Conservation (phyloP, 202 grass and related monocot species). For the Tripidium arundinaceum region DNA sequence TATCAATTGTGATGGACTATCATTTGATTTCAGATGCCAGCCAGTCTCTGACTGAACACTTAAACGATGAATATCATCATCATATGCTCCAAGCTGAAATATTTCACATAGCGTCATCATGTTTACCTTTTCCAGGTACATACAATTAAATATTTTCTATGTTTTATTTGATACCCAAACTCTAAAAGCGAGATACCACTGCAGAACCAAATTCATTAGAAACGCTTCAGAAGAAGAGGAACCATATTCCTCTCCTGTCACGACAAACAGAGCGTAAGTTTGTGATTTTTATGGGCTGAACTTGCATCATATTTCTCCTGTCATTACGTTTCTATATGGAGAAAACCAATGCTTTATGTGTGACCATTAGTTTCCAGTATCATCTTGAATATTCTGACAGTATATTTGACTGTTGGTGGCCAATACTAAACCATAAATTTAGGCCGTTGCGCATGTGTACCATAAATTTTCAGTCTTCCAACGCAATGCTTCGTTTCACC, state of each 20-base stretch:
- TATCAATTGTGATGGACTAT: constrained; percentile 2
- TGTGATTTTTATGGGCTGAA: constrained; percentile 5
- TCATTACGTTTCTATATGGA: background rate
- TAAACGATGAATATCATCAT: constrained; percentile 68
- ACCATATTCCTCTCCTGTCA: constrained; percentile 78
- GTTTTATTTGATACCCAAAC: constrained; percentile 30
- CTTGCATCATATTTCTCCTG: background rate
- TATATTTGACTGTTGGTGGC: background rate
- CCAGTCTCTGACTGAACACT: constrained; percentile 54
- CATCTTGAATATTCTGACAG: constrained; percentile 2
- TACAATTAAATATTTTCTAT: constrained; percentile 20
- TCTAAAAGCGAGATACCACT: constrained; percentile 30
- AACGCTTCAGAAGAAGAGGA: constrained; percentile 58
- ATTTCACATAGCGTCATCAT: constrained; percentile 57
- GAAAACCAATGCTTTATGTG: background rate
- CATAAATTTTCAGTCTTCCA: background rate
- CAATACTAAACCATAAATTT: background rate
- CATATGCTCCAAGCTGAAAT: constrained; percentile 83
- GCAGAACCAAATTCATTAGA: constrained; percentile 52
- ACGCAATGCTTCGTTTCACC: background rate
- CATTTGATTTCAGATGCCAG: constrained; percentile 50
- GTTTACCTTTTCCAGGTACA: constrained; percentile 57
- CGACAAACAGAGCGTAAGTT: constrained; percentile 81
- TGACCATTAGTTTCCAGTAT: background rate
- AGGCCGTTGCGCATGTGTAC: background rate